Base-by-base conservation (phyloP, 1,284 basidiomycete genomes). In the Sanguinoderma infundibulare region DNA sequence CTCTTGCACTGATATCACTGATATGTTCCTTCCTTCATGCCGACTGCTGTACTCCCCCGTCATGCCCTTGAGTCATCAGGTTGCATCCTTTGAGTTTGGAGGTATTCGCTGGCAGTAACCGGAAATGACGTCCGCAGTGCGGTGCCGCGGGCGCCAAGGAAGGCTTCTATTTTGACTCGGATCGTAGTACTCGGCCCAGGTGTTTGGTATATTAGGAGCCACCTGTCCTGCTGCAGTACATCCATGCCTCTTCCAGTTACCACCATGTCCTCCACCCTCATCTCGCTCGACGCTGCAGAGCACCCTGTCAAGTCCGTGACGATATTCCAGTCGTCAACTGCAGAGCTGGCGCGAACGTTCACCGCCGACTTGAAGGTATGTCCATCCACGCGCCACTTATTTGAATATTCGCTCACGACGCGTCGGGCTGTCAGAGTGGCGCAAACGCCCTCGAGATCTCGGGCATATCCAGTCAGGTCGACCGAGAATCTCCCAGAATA, bases 401-500 rank as follows among this genome's bases (percentile, higher is more conserved):
- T 5, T 22, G 2, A 34, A 28, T 10, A 12, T 10, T 20, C 3
- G 12, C 20, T 35, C 20, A 34, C 30, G 1, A 14, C 22, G 12
- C 15, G 14, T 17, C 20, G n/a, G 30, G 32, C 22, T 22, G 28
- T 8, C 60, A 86, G 84, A 73, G 74, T 57, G 84, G 84, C 1
- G 78, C 77, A 54, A 86, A 81, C 62, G 80, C 81, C 63, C 65
- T 86, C 52, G 74, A 79, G 53, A 81, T 86, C 44, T 73, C 66
- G 34, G 75, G 75, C 46, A 76, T 87, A 8, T 75, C 84, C 5
- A 78, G 77, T 63, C 74, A 71, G 34, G 79, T 85, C 54, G 82
- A 84, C 63, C 76, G 75, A 0, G 75, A 83, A 9, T 83, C 83
- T 22, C 76, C 81, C 40, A 77, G 84, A 39, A 78, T 86, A 14